Percentiles rank a stretch among this genome's conserved stretches.
phyloP scores from a whole-genome alignment of 2,329 filamentous ascomycete genomes.

The Celoporthe dispersa region DNA sequence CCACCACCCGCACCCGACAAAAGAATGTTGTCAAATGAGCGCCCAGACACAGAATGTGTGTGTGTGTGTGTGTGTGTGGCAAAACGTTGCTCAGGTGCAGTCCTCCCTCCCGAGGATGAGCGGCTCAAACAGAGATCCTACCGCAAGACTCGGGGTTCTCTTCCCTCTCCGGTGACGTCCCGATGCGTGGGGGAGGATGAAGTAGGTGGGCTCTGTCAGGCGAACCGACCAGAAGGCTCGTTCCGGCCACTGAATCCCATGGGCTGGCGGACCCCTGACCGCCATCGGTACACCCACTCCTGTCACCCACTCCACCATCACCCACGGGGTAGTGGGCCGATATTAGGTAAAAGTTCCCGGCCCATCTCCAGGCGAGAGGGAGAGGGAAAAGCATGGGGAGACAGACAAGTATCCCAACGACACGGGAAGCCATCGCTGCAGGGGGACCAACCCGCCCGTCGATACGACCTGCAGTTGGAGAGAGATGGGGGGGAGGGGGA shows the following conservation, averaged over 20 bases:
- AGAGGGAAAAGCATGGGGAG: not conserved
- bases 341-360: slow-evolving; percentile 25
- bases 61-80: slow-evolving; percentile 7
- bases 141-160: slow-evolving; percentile 10
- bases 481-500: not conserved
- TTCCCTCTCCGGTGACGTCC: slow-evolving; percentile 9
- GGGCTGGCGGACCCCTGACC: not conserved
- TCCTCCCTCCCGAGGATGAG: not conserved
- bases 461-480: slow-evolving; percentile 2
- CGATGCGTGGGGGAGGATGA: slow-evolving; percentile 5
- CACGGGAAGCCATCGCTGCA: not conserved
- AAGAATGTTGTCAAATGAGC: not conserved
- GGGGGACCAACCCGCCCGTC: not conserved
- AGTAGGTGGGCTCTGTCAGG: not conserved
- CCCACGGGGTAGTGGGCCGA: slow-evolving; percentile 25
- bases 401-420: not conserved
- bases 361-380: slow-evolving; percentile 10
- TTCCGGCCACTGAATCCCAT: slow-evolving; percentile 5
- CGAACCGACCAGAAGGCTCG: slow-evolving; percentile 9
- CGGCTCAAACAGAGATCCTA: slow-evolving; percentile 4
- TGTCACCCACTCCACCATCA: not conserved
- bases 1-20: not conserved
- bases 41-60: not conserved
- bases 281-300: not conserved
- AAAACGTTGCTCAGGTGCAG: not conserved